A percentile compares a stretch with the other conserved stretches of the same genome.
phyloP scores from a whole-genome alignment of 345 rosid genomes.

The Combretum micranthum region DNA sequence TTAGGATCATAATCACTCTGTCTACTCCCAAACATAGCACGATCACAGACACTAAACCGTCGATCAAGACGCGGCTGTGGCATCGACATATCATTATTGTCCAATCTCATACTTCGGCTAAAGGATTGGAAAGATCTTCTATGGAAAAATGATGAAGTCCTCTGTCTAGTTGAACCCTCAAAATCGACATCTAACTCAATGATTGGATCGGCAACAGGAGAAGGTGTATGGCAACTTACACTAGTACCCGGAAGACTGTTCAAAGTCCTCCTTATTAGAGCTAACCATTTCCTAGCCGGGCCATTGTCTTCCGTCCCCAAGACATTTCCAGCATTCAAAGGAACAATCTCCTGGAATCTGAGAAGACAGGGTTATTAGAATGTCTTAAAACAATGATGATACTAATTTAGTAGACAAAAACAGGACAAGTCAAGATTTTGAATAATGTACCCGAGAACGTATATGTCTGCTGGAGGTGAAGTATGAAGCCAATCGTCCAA shows the following conservation, averaged over 20 bases:
- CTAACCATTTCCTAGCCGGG: slow-evolving; percentile 94
- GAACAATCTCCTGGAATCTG: slow-evolving; percentile 98
- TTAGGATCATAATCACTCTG: slow-evolving; percentile 60
- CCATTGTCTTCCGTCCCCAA: slow-evolving; percentile 90
- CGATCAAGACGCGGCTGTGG: slow-evolving; percentile 52
- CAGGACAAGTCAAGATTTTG: not conserved
- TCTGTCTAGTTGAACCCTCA: slow-evolving; percentile 51
- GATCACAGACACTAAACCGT: slow-evolving; percentile 78
- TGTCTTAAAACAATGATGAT: not conserved
- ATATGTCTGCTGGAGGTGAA: slow-evolving; percentile 88
- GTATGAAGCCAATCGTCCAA: slow-evolving; percentile 97
- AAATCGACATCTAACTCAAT: slow-evolving; percentile 87
- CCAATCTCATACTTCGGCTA: slow-evolving; percentile 69
- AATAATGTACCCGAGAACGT: slow-evolving; percentile 79
- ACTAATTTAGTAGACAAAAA: not conserved
- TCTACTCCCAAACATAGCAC: slow-evolving; percentile 52
- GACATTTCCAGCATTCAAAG: slow-evolving; percentile 96
- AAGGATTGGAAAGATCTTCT: slow-evolving; percentile 73
- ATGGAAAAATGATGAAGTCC: slow-evolving; percentile 55
- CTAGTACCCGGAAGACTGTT: slow-evolving; percentile 71
- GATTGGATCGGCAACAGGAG: slow-evolving; percentile 77
- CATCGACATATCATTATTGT: slow-evolving; percentile 20
- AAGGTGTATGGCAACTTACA: slow-evolving; percentile 55
- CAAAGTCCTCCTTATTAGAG: slow-evolving; percentile 78
- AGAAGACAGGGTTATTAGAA: slow-evolving; percentile 10